Evolutionary conservation across 257 asterid species (phyloP).

Genomic region (Cordia subcordata): DNA sequence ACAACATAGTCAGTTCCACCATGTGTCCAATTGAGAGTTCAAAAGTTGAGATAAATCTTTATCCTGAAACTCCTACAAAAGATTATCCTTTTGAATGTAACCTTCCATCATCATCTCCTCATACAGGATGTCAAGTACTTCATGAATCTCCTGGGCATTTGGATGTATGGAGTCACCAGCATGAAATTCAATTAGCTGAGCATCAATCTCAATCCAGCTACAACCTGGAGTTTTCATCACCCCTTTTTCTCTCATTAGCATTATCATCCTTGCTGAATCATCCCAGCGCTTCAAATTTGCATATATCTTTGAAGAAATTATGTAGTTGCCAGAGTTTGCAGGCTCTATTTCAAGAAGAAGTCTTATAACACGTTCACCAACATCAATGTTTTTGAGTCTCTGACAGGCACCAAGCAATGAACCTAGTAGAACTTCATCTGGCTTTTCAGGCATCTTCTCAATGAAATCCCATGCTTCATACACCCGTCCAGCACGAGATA

Average conservation of each 20-base stretch:
- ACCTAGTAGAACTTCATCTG: conserved; percentile 73
- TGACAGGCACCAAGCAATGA: conserved; percentile 81
- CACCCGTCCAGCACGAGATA: conserved; percentile 79
- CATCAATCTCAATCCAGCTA: conserved; percentile 82
- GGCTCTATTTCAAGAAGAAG: conserved; percentile 77
- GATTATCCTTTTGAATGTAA: too few relatives aligned
- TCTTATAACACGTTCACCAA: conserved; percentile 64
- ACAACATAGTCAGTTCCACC: too few relatives aligned
- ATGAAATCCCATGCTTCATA: conserved; percentile 85
- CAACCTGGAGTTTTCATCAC: conserved; percentile 84
- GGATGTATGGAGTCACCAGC: conserved; percentile 51
- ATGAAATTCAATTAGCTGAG: conserved; percentile 65
- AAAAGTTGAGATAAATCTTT: too few relatives aligned
- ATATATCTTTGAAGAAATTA: conserved; percentile 67
- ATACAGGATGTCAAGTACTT: conserved; percentile 49
- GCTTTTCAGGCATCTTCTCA: conserved; percentile 76
- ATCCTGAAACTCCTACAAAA: too few relatives aligned
- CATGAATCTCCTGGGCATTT: conserved; percentile 32
- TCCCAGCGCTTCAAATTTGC: conserved; percentile 73
- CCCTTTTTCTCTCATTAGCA: conserved; percentile 68
- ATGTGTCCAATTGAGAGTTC: too few relatives aligned
- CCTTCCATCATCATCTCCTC: conserved; percentile 44
- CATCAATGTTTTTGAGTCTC: conserved; percentile 53
- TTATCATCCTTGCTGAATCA: conserved; percentile 75
- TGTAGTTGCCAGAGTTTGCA: conserved; percentile 72